phyloP scores from a whole-genome alignment of 2,329 filamentous ascomycete genomes.

The Colletotrichum kahawae region DNA sequence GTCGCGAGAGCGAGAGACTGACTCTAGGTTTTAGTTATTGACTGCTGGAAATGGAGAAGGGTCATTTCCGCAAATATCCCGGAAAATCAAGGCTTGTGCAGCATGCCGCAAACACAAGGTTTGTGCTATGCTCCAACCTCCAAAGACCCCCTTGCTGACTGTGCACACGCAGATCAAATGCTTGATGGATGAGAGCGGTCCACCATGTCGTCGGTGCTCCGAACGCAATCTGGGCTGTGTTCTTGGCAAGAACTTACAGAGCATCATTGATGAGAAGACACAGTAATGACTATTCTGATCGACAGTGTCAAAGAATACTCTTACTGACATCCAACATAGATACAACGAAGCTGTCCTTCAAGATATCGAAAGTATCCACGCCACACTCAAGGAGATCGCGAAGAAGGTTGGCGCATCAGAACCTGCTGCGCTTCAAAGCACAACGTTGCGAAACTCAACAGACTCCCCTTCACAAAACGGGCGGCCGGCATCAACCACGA shows the following conservation, averaged over 20 bases:
- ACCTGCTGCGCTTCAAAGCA: slow-evolving; percentile 5
- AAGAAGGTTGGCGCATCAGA: slow-evolving; percentile 17
- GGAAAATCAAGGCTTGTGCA: slow-evolving; percentile 45
- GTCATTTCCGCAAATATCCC: slow-evolving; percentile 37
- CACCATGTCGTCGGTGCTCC: slow-evolving; percentile 41
- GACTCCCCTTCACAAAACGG: slow-evolving; percentile 1
- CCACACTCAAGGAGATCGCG: slow-evolving; percentile 8
- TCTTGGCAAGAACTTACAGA: slow-evolving; percentile 46
- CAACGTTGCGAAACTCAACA: not conserved
- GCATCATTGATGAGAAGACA: slow-evolving; percentile 44
- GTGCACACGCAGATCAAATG: slow-evolving; percentile 39
- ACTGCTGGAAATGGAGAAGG: slow-evolving; percentile 16
- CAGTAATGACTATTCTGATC: slow-evolving; percentile 30
- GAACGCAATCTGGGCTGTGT: slow-evolving; percentile 42
- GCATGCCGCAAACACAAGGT: slow-evolving; percentile 47
- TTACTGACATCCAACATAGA: not conserved
- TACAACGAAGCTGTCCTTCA: slow-evolving; percentile 18
- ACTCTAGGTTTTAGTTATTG: not conserved
- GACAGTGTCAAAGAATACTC: slow-evolving; percentile 11
- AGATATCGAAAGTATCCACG: slow-evolving; percentile 21
- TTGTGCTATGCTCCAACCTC: not conserved
- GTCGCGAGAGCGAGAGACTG: not conserved
- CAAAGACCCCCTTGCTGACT: not conserved
- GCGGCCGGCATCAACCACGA: not conserved
- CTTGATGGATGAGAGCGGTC: slow-evolving; percentile 43